phyloP scores from a whole-genome alignment of 2,329 filamentous ascomycete genomes.

The Endothia cerciana region DNA sequence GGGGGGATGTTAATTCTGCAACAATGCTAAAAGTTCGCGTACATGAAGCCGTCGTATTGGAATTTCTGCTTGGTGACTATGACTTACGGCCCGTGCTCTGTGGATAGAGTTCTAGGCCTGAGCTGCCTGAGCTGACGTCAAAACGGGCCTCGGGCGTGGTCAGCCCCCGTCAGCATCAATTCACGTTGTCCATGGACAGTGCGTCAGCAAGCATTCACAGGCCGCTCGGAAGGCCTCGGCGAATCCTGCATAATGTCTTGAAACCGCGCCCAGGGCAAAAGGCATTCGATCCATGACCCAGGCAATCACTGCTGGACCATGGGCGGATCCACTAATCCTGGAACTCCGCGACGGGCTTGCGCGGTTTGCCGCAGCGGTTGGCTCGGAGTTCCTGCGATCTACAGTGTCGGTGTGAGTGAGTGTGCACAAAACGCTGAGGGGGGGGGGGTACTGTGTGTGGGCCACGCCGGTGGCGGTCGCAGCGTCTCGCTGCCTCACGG shows the following conservation, averaged over 20 bases:
- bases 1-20: no score
- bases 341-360: background rate
- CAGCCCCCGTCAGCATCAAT: background rate
- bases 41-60: background rate
- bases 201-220: background rate
- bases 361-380: background rate
- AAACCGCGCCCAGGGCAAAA: slow-evolving; percentile 4
- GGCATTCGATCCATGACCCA: no score
- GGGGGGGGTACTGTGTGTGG: background rate
- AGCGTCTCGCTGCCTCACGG: background rate
- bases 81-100: background rate
- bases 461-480: background rate
- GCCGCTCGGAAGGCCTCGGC: background rate
- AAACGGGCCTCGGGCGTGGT: background rate
- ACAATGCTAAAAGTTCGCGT: background rate
- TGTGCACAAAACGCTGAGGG: background rate
- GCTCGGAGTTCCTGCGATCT: background rate
- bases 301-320: no score
- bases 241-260: background rate
- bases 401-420: background rate
- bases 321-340: background rate
- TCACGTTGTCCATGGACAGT: background rate
- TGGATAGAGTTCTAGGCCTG: background rate
- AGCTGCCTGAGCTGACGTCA: slow-evolving; percentile 1
- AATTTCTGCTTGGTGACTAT: background rate